Percentiles rank a stretch among this genome's conserved stretches.
phyloP scores from a whole-genome alignment of 495 filamentous ascomycete species.

The Xylaria bambusicola region DNA sequence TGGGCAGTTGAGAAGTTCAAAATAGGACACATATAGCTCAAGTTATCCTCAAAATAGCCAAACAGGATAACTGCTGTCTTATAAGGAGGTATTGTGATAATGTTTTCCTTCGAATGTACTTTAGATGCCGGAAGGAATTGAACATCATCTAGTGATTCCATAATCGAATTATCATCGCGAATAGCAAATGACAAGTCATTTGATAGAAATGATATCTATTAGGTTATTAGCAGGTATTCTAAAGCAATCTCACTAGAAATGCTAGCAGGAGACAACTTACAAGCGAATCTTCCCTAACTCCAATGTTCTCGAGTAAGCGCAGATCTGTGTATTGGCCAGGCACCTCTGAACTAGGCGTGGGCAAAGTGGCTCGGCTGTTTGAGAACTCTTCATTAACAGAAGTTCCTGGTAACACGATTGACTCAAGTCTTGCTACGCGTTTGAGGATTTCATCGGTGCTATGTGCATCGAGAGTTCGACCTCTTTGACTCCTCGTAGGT shows the following conservation, averaged over 20 bases:
- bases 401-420: not conserved
- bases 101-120: not conserved
- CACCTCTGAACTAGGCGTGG: not conserved
- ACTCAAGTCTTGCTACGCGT: not conserved
- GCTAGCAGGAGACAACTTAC: not conserved
- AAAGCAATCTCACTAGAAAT: not conserved
- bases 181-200: not conserved
- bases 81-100: not conserved
- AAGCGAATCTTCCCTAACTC: slow-evolving; percentile 6
- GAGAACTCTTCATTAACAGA: not conserved
- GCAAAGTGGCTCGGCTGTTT: not conserved
- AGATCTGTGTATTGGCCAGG: not conserved
- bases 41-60: not conserved
- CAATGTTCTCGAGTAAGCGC: not conserved
- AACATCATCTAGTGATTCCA: not conserved
- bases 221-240: not conserved
- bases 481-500: slow-evolving; percentile 26
- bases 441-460: not conserved
- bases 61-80: not conserved
- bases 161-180: not conserved
- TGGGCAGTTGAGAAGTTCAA: not conserved
- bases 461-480: slow-evolving; percentile 21
- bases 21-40: slow-evolving; percentile 5
- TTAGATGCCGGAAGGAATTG: not conserved
- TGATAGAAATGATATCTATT: not conserved